These are phyloP conservation scores for Silene conica DNA, from an alignment of 148 eudicot genomes.

Conservation along the genomic window DNA sequence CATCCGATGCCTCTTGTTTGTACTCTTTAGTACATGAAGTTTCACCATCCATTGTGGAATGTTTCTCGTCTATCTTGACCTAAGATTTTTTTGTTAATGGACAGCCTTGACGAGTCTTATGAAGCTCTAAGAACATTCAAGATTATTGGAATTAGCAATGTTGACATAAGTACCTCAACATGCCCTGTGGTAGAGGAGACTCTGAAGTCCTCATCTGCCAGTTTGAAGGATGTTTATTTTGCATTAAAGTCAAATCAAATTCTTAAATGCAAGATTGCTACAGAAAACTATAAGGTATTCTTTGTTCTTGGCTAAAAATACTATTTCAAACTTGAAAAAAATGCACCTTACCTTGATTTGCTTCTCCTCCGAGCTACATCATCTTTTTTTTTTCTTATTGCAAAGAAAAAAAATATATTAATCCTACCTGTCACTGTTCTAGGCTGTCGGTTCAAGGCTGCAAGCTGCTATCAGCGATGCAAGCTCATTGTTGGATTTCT, in stretches of 20 bases:
- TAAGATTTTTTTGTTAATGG: slow-evolving; percentile 6
- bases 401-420: not conserved
- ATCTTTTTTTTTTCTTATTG: not conserved
- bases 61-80: slow-evolving; percentile 14
- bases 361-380: not conserved
- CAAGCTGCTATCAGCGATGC: slow-evolving; percentile 50
- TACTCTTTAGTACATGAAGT: not conserved
- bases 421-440: not conserved
- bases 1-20: not conserved
- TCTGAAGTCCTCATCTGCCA: slow-evolving; percentile 47
- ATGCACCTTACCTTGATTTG: not conserved
- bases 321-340: not conserved
- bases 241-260: slow-evolving; percentile 55
- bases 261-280: slow-evolving; percentile 55
- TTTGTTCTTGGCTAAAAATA: slow-evolving; percentile 3
- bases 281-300: slow-evolving; percentile 48
- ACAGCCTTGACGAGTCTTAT: slow-evolving; percentile 73
- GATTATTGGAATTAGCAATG: slow-evolving; percentile 59
- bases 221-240: slow-evolving; percentile 59
- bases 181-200: slow-evolving; percentile 53
- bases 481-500: slow-evolving; percentile 62
- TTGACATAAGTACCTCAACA: slow-evolving; percentile 40
- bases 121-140: slow-evolving; percentile 72
- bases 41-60: not conserved
- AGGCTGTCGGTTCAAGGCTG: slow-evolving; percentile 61